Conservation (phyloP, 2,329 filamentous ascomycete genomes). For the Fusarium sp. region DNA sequence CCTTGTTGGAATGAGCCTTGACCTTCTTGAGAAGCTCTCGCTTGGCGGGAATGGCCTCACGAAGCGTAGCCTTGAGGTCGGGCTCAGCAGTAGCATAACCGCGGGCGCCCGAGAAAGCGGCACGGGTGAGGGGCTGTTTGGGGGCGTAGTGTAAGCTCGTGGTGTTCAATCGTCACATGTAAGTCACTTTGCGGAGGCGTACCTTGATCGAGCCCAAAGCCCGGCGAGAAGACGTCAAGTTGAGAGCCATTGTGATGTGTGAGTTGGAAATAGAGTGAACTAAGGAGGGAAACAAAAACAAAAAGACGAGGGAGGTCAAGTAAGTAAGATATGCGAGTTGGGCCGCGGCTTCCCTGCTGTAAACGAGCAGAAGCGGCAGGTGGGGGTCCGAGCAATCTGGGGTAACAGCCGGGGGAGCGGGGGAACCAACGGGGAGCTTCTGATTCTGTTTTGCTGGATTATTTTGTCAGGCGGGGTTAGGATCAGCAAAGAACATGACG, state of each 20-base stretch:
- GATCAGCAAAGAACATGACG: conserved; percentile 6
- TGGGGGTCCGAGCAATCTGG: conserved; percentile 44
- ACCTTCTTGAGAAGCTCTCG: conserved; percentile 94
- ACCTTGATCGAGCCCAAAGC: conserved; percentile 77
- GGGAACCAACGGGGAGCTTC: conserved; percentile 24
- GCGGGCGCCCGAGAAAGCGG: conserved; percentile 59
- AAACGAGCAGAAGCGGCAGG: conserved; percentile 45
- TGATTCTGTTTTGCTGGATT: conserved; percentile 13
- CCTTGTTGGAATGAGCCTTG: conserved; percentile 86
- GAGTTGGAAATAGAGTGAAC: conserved; percentile 9
- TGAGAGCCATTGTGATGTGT: conserved; percentile 72
- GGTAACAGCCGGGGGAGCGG: conserved; percentile 49
- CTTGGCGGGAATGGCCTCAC: conserved; percentile 89
- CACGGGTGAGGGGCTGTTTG: conserved; percentile 53
- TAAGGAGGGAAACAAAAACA: conserved; percentile 10
- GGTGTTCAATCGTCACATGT: conserved; percentile 13
- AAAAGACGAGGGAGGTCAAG: conserved; percentile 6
- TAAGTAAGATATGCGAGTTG: conserved; percentile 27
- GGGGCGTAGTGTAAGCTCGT: conserved; percentile 9
- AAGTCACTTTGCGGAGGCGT: conserved; percentile 48
- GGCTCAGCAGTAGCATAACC: conserved; percentile 85
- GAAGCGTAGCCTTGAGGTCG: conserved; percentile 90
- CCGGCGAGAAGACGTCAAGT: conserved; percentile 72
- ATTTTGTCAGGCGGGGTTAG: conserved; percentile 45
- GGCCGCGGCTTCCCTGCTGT: conserved; percentile 47